Percentiles rank a stretch among this genome's conserved stretches.
Conservation (phyloP, 164 flowering plant genomes). For the Saururus chinensis region DNA sequence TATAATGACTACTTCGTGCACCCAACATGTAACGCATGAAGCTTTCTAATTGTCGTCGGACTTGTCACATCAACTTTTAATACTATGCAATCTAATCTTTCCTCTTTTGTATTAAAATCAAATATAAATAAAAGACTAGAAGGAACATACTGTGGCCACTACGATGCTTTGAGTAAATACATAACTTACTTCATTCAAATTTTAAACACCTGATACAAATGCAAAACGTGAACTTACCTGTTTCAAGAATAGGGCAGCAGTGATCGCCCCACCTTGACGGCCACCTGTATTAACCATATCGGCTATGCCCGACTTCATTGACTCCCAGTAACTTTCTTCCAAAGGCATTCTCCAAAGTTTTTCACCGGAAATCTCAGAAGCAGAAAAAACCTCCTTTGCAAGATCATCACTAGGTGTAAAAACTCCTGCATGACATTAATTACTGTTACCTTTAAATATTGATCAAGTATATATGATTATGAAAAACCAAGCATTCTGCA, state of each 20-base stretch:
- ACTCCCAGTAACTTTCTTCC: constrained; percentile 97
- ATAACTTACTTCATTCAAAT: not conserved
- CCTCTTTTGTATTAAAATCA: too few relatives aligned
- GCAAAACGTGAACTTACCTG: constrained; percentile 38
- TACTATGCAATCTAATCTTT: too few relatives aligned
- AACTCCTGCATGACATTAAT: constrained; percentile 33
- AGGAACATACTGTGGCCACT: too few relatives aligned
- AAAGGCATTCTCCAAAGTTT: constrained; percentile 92
- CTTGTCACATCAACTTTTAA: too few relatives aligned
- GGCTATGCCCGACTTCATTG: constrained; percentile 95
- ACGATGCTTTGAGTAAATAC: too few relatives aligned
- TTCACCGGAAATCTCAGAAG: constrained; percentile 75
- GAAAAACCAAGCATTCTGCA: too few relatives aligned
- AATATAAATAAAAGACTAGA: too few relatives aligned
- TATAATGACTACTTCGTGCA: not conserved
- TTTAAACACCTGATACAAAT: not conserved
- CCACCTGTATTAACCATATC: constrained; percentile 98
- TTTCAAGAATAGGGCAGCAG: constrained; percentile 91
- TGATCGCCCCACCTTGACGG: constrained; percentile 83
- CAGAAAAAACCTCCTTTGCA: constrained; percentile 65
- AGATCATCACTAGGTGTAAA: constrained; percentile 91
- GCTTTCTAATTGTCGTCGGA: too few relatives aligned
- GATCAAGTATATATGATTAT: too few relatives aligned
- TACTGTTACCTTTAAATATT: too few relatives aligned
- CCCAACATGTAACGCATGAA: not conserved